Percentiles rank a stretch among this genome's conserved stretches.
These are phyloP conservation scores for Galerina sulciceps DNA, from an alignment of 768 basidiomycete genomes.

Conservation along the genomic window DNA sequence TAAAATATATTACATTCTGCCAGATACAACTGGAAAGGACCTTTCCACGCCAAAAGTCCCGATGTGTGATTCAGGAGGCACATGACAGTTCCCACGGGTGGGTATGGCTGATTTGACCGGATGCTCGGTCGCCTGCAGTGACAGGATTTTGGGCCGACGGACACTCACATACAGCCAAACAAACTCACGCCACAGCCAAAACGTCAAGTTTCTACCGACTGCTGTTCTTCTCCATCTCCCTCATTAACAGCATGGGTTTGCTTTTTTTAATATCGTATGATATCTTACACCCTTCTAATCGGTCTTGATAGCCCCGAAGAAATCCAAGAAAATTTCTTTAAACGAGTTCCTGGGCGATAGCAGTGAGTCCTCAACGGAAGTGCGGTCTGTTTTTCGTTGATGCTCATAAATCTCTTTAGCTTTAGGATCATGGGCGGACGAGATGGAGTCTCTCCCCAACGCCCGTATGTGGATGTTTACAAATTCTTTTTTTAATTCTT, in stretches of 20 bases:
- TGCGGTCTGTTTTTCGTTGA: conserved; percentile 17
- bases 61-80: no score
- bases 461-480: conserved; percentile 71
- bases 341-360: conserved; percentile 91
- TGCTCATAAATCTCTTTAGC: conserved; percentile 45
- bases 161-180: conserved; percentile 9
- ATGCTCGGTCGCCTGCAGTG: no score
- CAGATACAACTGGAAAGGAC: no score
- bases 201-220: conserved; percentile 10
- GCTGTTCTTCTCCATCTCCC: not conserved
- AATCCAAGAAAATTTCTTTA: conserved; percentile 90
- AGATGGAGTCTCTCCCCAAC: conserved; percentile 91
- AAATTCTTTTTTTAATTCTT: conserved; percentile 10
- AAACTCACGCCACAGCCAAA: conserved; percentile 21
- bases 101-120: no score
- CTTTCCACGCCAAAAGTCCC: no score
- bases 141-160: no score
- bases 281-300: not conserved
- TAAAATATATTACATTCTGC: no score
- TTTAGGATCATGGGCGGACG: conserved; percentile 97
- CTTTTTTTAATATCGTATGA: not conserved
- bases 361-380: conserved; percentile 51
- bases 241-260: conserved; percentile 21
- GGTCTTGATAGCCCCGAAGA: conserved; percentile 74
- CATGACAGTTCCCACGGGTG: no score